Conservation (phyloP, 345 rosid genomes). For the Noccaea bulbosa region DNA sequence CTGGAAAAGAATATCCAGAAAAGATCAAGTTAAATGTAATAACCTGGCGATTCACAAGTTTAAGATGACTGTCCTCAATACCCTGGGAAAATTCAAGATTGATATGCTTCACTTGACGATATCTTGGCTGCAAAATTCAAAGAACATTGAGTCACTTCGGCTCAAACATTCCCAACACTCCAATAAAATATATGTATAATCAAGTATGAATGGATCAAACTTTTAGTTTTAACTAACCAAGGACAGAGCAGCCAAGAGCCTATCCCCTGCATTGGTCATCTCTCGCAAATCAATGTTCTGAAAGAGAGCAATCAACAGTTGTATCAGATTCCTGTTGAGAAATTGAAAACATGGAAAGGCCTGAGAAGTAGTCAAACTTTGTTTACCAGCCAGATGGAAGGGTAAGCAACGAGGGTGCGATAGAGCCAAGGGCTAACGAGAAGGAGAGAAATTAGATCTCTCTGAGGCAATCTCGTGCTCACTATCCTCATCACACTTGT, state of each 20-base stretch:
- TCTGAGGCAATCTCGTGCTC: constrained; percentile 66
- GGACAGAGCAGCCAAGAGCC: constrained; percentile 75
- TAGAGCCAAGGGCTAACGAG: constrained; percentile 70
- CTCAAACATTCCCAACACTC: constrained; percentile 5
- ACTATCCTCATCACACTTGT: constrained; percentile 76
- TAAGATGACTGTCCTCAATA: constrained; percentile 73
- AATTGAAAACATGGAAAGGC: background rate
- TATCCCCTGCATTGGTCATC: constrained; percentile 70
- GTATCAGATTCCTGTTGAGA: constrained; percentile 20
- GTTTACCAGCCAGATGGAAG: constrained; percentile 75
- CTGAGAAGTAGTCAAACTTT: constrained; percentile 18
- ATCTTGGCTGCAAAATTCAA: constrained; percentile 64
- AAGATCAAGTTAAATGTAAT: background rate
- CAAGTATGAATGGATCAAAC: constrained; percentile 6
- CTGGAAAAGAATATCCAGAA: background rate
- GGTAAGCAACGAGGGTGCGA: constrained; percentile 63
- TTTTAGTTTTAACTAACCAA: constrained; percentile 52
- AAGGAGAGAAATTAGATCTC: constrained; percentile 71
- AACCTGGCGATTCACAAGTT: constrained; percentile 60
- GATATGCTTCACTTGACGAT: constrained; percentile 65
- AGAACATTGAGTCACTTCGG: constrained; percentile 1
- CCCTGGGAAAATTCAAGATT: constrained; percentile 88
- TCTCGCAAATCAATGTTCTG: constrained; percentile 82
- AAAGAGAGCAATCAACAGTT: constrained; percentile 35
- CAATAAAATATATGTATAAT: background rate